Conservation (phyloP, 352 stramenopile genomes). For the Pilasporangium apinafurcum region DNA sequence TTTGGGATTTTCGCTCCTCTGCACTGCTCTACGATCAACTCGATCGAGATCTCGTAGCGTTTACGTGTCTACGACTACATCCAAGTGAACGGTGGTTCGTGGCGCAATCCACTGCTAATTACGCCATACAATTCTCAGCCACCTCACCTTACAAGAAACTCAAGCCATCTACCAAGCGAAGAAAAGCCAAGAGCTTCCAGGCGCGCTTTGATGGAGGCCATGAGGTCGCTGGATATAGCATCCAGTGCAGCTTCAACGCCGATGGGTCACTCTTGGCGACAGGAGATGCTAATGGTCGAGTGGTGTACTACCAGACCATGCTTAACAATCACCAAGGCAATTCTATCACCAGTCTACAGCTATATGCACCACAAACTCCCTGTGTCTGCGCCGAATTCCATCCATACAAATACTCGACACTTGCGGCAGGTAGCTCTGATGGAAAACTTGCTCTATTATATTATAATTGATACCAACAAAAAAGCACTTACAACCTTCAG, state of each 20-base stretch:
- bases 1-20: constrained; percentile 49
- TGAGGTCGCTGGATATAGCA: constrained; percentile 28
- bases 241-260: constrained; percentile 51
- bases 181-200: constrained; percentile 9
- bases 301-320: constrained; percentile 47
- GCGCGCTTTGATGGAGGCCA: constrained; percentile 20
- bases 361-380: constrained; percentile 9
- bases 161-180: constrained; percentile 15
- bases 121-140: constrained; percentile 33
- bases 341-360: constrained; percentile 11
- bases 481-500: too few relatives aligned
- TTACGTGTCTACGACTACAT: constrained; percentile 37
- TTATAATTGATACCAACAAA: background rate
- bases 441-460: constrained; percentile 14
- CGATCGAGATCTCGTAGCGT: constrained; percentile 33
- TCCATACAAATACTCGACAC: background rate
- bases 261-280: constrained; percentile 34
- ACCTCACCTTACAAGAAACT: constrained; percentile 38
- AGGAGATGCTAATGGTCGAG: constrained; percentile 30
- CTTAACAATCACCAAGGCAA: constrained; percentile 6
- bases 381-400: constrained; percentile 35
- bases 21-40: constrained; percentile 42
- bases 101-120: constrained; percentile 36
- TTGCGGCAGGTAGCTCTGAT: constrained; percentile 19
- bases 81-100: constrained; percentile 27